Conservation (phyloP, 2,329 filamentous ascomycete species). For the Aaosphaeria pasadenensis region DNA sequence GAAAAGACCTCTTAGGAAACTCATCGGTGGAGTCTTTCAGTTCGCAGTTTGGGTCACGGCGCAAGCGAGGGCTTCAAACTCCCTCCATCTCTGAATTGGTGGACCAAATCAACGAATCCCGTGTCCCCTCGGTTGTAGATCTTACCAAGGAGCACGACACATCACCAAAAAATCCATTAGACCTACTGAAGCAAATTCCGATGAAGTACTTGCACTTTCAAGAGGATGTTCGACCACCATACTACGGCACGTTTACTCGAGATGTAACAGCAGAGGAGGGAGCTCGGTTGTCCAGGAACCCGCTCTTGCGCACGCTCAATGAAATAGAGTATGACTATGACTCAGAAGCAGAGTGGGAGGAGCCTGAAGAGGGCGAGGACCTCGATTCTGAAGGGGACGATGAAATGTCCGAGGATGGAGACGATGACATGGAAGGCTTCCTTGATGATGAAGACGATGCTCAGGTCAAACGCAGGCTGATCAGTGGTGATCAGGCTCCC, state of each 20-base stretch:
- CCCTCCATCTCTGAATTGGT: slow-evolving; percentile 17
- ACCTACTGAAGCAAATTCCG: slow-evolving; percentile 54
- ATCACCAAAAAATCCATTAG: slow-evolving; percentile 26
- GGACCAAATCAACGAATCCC: slow-evolving; percentile 46
- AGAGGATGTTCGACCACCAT: slow-evolving; percentile 64
- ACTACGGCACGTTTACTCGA: slow-evolving; percentile 70
- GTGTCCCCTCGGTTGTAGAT: slow-evolving; percentile 41
- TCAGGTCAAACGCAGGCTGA: slow-evolving; percentile 55
- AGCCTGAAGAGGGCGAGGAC: slow-evolving; percentile 70
- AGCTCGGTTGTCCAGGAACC: slow-evolving; percentile 54
- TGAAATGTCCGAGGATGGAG: slow-evolving; percentile 68
- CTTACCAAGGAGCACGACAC: slow-evolving; percentile 29
- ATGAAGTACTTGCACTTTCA: slow-evolving; percentile 62
- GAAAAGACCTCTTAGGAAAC: slow-evolving; percentile 11
- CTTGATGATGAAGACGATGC: slow-evolving; percentile 75
- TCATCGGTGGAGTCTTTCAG: slow-evolving; percentile 15
- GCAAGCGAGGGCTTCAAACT: slow-evolving; percentile 9
- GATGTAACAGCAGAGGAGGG: slow-evolving; percentile 46
- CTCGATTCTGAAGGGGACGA: slow-evolving; percentile 64
- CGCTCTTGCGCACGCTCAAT: slow-evolving; percentile 51
- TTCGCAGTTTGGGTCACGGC: slow-evolving; percentile 11
- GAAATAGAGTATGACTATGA: slow-evolving; percentile 79
- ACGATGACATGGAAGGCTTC: slow-evolving; percentile 86
- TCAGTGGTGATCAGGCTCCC: slow-evolving; percentile 69
- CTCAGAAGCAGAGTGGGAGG: slow-evolving; percentile 80